These are phyloP conservation scores for Trichoderma breve DNA, from an alignment of 2,329 filamentous ascomycete species.

Conservation along the genomic window DNA sequence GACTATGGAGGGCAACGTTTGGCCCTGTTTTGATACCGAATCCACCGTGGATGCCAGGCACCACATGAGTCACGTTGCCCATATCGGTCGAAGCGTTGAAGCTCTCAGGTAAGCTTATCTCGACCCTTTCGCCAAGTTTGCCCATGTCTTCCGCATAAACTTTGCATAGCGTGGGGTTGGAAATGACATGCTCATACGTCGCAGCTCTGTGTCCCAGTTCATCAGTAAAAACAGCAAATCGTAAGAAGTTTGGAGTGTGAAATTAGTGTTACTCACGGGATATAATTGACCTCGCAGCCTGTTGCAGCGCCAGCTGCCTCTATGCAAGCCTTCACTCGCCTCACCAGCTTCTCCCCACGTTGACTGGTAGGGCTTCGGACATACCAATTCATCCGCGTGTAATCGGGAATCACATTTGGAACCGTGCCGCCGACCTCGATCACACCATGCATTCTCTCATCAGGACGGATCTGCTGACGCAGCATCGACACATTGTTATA, in stretches of 20 bases:
- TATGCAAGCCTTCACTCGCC: conserved; percentile 37
- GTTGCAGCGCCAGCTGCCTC: conserved; percentile 37
- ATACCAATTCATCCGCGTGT: conserved; percentile 40
- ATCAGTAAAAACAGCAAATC: not conserved
- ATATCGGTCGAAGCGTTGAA: conserved; percentile 47
- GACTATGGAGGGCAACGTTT: conserved; percentile 39
- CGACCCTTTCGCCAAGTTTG: conserved; percentile 36
- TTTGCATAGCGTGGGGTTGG: conserved; percentile 45
- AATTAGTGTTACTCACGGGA: conserved; percentile 30
- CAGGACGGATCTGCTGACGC: conserved; percentile 39
- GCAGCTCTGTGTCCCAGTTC: conserved; percentile 27
- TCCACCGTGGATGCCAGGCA: conserved; percentile 48
- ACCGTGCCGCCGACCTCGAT: conserved; percentile 38
- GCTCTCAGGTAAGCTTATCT: conserved; percentile 36
- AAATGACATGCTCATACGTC: conserved; percentile 45
- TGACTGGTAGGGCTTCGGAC: conserved; percentile 37
- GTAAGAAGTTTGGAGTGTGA: not conserved
- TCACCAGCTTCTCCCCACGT: conserved; percentile 28
- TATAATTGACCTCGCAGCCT: conserved; percentile 37
- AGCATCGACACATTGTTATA: conserved; percentile 39
- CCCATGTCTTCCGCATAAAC: conserved; percentile 46
- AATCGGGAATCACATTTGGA: conserved; percentile 41
- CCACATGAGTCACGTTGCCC: conserved; percentile 49
- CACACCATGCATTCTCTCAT: conserved; percentile 39
- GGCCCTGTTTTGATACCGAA: conserved; percentile 43